phyloP scores from a whole-genome alignment of 768 basidiomycete species.

The Xerocomus spinulosus region DNA sequence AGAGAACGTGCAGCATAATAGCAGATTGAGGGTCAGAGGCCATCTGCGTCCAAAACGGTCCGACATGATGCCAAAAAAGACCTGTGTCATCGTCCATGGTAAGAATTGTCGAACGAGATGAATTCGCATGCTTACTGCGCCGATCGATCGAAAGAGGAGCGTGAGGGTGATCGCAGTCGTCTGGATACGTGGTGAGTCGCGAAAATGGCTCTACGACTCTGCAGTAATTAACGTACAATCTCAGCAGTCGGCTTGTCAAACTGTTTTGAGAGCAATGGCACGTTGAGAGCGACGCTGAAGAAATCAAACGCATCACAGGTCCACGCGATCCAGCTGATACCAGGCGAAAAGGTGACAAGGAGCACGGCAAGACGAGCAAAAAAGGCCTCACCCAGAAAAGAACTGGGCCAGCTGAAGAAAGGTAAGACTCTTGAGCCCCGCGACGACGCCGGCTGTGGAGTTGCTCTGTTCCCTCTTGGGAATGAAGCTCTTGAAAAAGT shows the following conservation, averaged over 20 bases:
- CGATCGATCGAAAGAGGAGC: constrained; percentile 78
- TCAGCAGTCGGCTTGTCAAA: constrained; percentile 43
- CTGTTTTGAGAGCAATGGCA: constrained; percentile 44
- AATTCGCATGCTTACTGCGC: constrained; percentile 45
- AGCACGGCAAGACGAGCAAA: background rate
- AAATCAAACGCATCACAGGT: constrained; percentile 85
- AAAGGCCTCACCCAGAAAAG: constrained; percentile 43
- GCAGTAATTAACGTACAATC: constrained; percentile 35
- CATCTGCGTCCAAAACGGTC: constrained; percentile 93
- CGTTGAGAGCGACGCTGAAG: constrained; percentile 68
- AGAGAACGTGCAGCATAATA: constrained; percentile 68
- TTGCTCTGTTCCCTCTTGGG: constrained; percentile 43
- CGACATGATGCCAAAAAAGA: constrained; percentile 76
- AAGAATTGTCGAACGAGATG: background rate
- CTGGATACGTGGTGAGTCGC: constrained; percentile 21
- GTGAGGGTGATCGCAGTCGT: constrained; percentile 90
- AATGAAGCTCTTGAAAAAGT: constrained; percentile 44
- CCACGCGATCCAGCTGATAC: constrained; percentile 76
- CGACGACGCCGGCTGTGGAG: constrained; percentile 35
- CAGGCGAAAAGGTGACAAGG: background rate
- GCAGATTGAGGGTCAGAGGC: constrained; percentile 76
- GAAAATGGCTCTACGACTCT: background rate
- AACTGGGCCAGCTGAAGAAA: constrained; percentile 57
- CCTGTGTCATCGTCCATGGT: constrained; percentile 13
- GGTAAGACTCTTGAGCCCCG: constrained; percentile 43